Base-by-base conservation (phyloP, 164 flowering plant species). In the Vitis rupestris region DNA sequence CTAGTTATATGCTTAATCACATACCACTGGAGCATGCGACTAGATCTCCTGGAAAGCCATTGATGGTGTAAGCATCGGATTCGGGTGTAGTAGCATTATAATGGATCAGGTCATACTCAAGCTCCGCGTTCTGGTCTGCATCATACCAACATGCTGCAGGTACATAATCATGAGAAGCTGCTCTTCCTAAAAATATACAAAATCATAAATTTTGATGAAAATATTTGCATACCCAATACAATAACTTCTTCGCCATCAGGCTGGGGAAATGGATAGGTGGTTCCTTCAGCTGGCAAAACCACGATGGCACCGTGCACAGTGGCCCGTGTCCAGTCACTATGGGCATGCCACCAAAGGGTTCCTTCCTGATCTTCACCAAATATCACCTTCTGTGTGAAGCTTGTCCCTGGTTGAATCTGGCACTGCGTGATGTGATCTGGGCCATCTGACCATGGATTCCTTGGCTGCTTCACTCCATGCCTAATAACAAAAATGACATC, bases 331-430 rank as follows among this genome's bases (percentile, higher is more conserved):
- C 87, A 82, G 9, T 82, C 81, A 15, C 84, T 83, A 30, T 85
- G 85, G 1, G 87, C 84, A 23, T 82, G 87, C 85, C 85, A 84
- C 87, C 86, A 84, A 0, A 84, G 63, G 2, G 84, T 83, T 6
- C 86, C 86, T 70, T 70, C 81, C 47, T 84, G 27, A 23, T 23
- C 84, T 0, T 13, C 30, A 0, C 79, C 71, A 14, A 82, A 72
- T 2, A 64, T 72, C 10, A 84, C 44, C 58, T 72, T 55, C 6
- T 84, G 61, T 0, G 65, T 74, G 74, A 79, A 82, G 47, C 47
- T 77, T 59, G 50, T 49, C 44, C 82, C 82, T 0, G 85, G 80
- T 54, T 66, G 60, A 50, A 83, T 72, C 1, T 80, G 80, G 50
- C 84, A 82, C 37, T 80, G 83, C 8, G 85, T 82, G 37, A 82